Evolutionary conservation across 2,329 filamentous ascomycete genomes (phyloP).

Genomic region (Fulvia fulva): DNA sequence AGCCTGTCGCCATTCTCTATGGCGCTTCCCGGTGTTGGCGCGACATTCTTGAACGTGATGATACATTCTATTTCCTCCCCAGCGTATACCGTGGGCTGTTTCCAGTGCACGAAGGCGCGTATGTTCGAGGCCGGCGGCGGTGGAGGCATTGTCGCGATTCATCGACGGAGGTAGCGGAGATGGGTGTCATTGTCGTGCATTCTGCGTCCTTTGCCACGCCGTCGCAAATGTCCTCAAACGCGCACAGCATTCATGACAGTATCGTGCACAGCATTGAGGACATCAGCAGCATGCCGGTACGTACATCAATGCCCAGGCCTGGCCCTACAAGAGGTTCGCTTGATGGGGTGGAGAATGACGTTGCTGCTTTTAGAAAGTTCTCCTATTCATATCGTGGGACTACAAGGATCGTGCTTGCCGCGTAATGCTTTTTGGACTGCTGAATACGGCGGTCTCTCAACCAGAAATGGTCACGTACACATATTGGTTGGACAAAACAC

Average conservation of each 20-base stretch:
- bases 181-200: constrained; percentile 4
- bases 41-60: constrained; percentile 91
- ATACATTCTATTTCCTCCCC: constrained; percentile 94
- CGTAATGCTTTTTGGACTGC: neutral
- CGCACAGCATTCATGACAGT: neutral
- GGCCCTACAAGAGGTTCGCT: neutral
- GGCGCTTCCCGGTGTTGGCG: constrained; percentile 43
- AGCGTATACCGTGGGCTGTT: constrained; percentile 89
- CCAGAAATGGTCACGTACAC: neutral
- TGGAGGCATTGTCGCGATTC: constrained; percentile 13
- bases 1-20: constrained; percentile 15
- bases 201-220: neutral
- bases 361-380: neutral
- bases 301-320: neutral
- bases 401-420: neutral
- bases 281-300: neutral
- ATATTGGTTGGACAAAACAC: neutral
- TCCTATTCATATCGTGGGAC: neutral
- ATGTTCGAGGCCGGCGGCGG: constrained; percentile 59
- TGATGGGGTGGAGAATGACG: neutral
- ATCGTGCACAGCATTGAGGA: neutral
- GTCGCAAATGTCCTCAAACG: neutral
- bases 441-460: neutral
- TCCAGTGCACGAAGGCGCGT: constrained; percentile 92
- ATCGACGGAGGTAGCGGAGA: neutral